Evolutionary conservation across 2,329 filamentous ascomycete genomes (phyloP), one percentile per base, ranked within the genome.

Genomic region (Fusarium falciforme): DNA sequence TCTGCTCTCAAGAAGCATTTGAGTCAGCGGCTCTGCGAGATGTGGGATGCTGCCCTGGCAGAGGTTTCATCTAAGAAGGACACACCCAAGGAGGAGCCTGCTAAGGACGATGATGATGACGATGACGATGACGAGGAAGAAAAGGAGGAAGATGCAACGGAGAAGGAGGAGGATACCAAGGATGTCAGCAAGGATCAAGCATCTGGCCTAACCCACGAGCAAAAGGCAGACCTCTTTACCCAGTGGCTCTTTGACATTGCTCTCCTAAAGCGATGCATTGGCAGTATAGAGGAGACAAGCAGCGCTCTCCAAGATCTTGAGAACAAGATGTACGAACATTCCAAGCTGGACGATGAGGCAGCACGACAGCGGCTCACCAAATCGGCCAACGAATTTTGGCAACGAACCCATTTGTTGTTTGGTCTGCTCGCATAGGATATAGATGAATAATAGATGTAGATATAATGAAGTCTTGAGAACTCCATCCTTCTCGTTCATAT

Each of bases 391-490:
- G 94, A 95, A 61, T 97, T 96, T 81, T 96, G 94, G 91, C 94
- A 93, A 84, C 90, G 93, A 78, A 96, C 93, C 12, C 92, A 89
- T 80, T 82, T 98, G 72, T 82, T 98, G 29, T 98, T 98, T 83
- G 94, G 93, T 3, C 84, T 97, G 66, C 83, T 98, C 73, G 87
- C 87, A 74, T 87, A 70, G 71, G 22, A 22, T 17, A 33, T 25
- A 20, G 38, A 31, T 17, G 52, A 17, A 25, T 52, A 27, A 31
- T 59, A 73, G 81, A 55, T 52, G 29, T 58, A 71, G 40, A 52
- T 47, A 36, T 58, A 47, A 70, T 52, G 8, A 65, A n/a, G 25
- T 16, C 10, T 52, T 40, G 29, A 22, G 14, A 52, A 16, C 17
- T 61, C 20, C 36, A 29, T 38, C 29, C 20, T 16, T 44, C 42